Evolutionary conservation across 2,329 filamentous ascomycete genomes (phyloP).

Genomic region (Beauveria caledonica): DNA sequence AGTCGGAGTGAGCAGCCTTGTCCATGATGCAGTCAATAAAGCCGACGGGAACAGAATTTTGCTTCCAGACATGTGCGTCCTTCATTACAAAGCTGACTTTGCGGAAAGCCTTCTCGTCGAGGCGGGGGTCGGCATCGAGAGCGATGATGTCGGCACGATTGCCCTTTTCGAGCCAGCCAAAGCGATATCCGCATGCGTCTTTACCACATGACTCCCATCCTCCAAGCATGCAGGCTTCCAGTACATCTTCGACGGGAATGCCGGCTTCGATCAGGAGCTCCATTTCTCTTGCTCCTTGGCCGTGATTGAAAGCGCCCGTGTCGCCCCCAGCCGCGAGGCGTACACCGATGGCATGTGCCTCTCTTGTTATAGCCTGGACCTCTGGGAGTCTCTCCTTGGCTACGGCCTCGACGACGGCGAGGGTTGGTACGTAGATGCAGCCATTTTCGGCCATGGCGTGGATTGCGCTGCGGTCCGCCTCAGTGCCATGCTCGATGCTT

Average conservation of each 20-base stretch:
- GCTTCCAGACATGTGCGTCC: conserved; percentile 43
- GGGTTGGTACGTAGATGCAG: conserved; percentile 44
- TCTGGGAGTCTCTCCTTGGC: conserved; percentile 20
- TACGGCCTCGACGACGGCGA: conserved; percentile 35
- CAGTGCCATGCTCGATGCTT: conserved; percentile 38
- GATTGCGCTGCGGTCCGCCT: conserved; percentile 31
- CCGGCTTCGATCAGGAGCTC: conserved; percentile 46
- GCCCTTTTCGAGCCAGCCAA: conserved; percentile 43
- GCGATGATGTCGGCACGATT: conserved; percentile 44
- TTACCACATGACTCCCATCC: conserved; percentile 49
- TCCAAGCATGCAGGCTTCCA: conserved; percentile 40
- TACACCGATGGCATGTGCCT: conserved; percentile 38
- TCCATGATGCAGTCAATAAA: conserved; percentile 11
- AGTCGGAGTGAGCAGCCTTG: conserved; percentile 1
- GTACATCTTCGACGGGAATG: conserved; percentile 39
- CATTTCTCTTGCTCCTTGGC: conserved; percentile 43
- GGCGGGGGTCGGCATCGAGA: conserved; percentile 33
- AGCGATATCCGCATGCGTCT: conserved; percentile 40
- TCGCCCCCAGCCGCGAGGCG: conserved; percentile 45
- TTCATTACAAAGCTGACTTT: conserved; percentile 50
- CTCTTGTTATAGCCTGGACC: conserved; percentile 32
- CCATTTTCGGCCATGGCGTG: conserved; percentile 34
- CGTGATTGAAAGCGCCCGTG: conserved; percentile 45
- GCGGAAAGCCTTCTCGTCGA: conserved; percentile 33
- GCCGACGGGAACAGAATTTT: conserved; percentile 17